These are phyloP conservation scores for Geranium incanum DNA, from an alignment of 441 rosid genomes.

Conservation along the genomic window DNA sequence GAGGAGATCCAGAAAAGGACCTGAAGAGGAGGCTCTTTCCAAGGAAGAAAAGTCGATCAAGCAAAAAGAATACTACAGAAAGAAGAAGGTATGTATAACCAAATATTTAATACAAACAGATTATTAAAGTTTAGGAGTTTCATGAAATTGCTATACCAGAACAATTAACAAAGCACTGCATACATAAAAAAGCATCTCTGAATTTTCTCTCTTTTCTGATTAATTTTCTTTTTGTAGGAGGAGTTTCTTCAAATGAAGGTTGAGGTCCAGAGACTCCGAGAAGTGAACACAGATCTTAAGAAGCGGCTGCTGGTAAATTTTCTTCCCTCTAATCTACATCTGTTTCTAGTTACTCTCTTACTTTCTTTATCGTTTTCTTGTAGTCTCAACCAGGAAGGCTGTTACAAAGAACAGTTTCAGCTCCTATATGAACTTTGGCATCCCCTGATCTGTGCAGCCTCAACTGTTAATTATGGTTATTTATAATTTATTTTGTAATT, in stretches of 20 bases:
- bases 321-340: neutral
- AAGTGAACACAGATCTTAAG: neutral
- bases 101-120: neutral
- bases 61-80: neutral
- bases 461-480: neutral
- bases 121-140: neutral
- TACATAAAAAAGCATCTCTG: no score
- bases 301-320: neutral
- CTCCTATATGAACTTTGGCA: neutral
- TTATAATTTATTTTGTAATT: neutral
- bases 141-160: neutral
- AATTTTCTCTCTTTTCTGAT: neutral
- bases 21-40: neutral
- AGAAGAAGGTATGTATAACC: neutral
- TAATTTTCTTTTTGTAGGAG: neutral
- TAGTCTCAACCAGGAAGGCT: neutral
- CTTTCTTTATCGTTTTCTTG: neutral
- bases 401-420: slow-evolving; percentile 2
- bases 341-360: neutral
- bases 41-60: neutral
- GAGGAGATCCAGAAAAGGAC: neutral
- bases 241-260: slow-evolving; percentile 4
- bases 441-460: neutral
- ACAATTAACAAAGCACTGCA: neutral
- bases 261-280: neutral